Evolutionary conservation across 495 filamentous ascomycete species (phyloP).

Genomic region (Symbiotaphrina buchneri): DNA sequence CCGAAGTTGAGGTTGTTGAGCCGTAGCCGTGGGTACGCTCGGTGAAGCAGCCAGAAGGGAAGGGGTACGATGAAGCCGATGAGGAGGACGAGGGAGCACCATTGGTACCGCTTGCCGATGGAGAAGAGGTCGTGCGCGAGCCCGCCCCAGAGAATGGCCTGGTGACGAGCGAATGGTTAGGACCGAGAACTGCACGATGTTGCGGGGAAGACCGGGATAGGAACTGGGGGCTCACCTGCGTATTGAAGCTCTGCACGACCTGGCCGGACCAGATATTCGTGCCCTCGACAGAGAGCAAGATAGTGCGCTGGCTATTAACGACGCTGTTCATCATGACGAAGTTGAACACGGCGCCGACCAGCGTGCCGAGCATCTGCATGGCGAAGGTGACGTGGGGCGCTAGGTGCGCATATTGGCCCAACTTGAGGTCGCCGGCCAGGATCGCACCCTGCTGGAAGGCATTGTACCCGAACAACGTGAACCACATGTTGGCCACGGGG

Average conservation of each 20-base stretch:
- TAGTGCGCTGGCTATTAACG: conserved; percentile 11
- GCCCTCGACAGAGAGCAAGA: conserved; percentile 9
- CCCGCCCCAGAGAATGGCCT: conserved; percentile 17
- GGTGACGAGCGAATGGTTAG: too few relatives aligned
- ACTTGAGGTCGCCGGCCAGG: conserved; percentile 14
- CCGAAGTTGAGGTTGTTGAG: neutral
- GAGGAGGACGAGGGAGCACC: conserved; percentile 22
- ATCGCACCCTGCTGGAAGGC: conserved; percentile 13
- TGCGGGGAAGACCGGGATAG: conserved; percentile 4
- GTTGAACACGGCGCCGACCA: conserved; percentile 18
- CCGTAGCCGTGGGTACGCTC: conserved; percentile 8
- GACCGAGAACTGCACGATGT: conserved; percentile 4
- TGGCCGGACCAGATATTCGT: conserved; percentile 2
- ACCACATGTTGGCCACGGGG: conserved; percentile 18
- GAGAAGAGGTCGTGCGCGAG: conserved; percentile 19
- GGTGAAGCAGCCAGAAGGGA: conserved; percentile 17
- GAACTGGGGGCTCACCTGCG: conserved; percentile 5
- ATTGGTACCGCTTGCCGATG: conserved; percentile 12
- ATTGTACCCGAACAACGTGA: conserved; percentile 11
- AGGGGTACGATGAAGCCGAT: conserved; percentile 18
- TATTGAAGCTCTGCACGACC: conserved; percentile 3
- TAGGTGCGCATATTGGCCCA: conserved; percentile 20
- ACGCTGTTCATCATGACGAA: conserved; percentile 19
- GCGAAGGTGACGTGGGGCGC: conserved; percentile 18
- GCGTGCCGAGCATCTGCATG: conserved; percentile 18